These are phyloP conservation scores for Apiospora aurea DNA, from an alignment of 2,329 filamentous ascomycete genomes.

Conservation along the genomic window DNA sequence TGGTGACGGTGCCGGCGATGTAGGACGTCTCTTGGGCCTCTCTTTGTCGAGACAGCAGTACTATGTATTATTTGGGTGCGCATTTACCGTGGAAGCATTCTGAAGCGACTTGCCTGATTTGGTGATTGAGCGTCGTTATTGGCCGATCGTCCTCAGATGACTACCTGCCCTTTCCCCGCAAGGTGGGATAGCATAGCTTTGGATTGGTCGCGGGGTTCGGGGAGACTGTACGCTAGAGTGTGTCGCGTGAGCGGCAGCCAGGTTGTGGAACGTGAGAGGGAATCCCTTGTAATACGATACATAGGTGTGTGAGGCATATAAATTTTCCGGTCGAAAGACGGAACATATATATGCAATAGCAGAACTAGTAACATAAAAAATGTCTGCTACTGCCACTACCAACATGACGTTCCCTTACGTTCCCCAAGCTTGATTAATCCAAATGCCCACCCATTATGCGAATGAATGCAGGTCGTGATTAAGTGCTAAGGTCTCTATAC, in stretches of 20 bases:
- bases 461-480: too few species aligned
- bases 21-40: background rate
- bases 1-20: background rate
- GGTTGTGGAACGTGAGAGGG: background rate
- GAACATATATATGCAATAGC: background rate
- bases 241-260: background rate
- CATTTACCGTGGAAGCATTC: background rate
- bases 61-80: background rate
- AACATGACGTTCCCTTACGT: background rate
- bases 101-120: background rate
- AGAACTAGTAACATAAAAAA: too few species aligned
- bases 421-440: too few species aligned
- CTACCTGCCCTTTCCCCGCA: background rate
- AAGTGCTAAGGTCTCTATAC: too few species aligned
- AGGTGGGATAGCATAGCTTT: background rate
- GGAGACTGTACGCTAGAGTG: background rate
- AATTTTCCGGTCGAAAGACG: background rate
- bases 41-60: background rate
- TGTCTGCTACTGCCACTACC: too few species aligned
- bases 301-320: background rate
- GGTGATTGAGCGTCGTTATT: background rate
- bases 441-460: too few species aligned
- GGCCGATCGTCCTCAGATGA: background rate
- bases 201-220: background rate
- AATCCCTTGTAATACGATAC: background rate